phyloP scores from a whole-genome alignment of 257 asterid species.

The Nemophila menziesii region DNA sequence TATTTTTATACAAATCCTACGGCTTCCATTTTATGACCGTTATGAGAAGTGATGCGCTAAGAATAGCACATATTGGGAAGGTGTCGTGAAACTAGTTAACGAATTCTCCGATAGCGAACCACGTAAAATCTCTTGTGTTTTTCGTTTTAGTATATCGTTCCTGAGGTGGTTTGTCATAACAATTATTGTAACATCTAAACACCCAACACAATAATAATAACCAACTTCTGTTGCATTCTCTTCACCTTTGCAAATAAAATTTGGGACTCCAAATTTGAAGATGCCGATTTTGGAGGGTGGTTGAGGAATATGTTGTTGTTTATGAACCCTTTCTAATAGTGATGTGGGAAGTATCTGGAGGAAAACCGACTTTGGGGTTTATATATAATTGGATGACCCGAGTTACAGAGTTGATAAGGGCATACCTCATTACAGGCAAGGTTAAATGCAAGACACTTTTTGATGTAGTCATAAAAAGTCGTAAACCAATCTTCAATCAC shows the following conservation, averaged over 20 bases:
- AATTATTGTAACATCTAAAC: too few relatives aligned
- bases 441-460: constrained; percentile 63
- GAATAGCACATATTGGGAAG: too few relatives aligned
- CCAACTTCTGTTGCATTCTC: too few relatives aligned
- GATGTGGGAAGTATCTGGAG: constrained; percentile 86
- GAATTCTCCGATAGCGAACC: too few relatives aligned
- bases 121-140: too few relatives aligned
- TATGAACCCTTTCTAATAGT: constrained; percentile 79
- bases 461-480: constrained; percentile 83
- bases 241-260: constrained; percentile 44
- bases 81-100: too few relatives aligned
- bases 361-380: constrained; percentile 66
- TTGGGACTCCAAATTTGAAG: constrained; percentile 57
- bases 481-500: constrained; percentile 80
- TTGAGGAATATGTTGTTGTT: constrained; percentile 79
- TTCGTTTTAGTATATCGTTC: too few relatives aligned
- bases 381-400: constrained; percentile 68
- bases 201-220: too few relatives aligned
- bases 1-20: too few relatives aligned
- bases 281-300: constrained; percentile 71
- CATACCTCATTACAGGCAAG: constrained; percentile 88
- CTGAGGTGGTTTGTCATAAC: too few relatives aligned
- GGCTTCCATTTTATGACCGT: too few relatives aligned
- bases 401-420: constrained; percentile 82
- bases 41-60: too few relatives aligned